Percentiles rank a stretch among this genome's conserved stretches.
Evolutionary conservation across 1,139 yeast species (phyloP).

Genomic region (Pichia kudriavzevii): DNA sequence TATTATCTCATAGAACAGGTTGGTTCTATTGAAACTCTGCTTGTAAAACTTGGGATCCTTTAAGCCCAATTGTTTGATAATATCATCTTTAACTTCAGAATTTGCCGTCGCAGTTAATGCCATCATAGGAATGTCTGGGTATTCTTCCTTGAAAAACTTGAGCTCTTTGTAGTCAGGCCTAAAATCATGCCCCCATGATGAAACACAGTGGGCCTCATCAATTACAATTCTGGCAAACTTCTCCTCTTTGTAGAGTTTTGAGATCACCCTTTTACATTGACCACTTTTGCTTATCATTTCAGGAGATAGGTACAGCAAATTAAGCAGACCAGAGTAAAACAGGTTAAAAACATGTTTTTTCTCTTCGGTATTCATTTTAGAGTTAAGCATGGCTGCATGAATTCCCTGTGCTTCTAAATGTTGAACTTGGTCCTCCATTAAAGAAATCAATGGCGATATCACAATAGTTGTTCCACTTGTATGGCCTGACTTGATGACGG

Average conservation of each 20-base stretch:
- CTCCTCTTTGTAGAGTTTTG: slow-evolving; percentile 44
- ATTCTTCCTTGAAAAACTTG: slow-evolving; percentile 61
- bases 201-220: slow-evolving; percentile 98
- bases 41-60: slow-evolving; percentile 46
- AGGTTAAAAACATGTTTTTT: slow-evolving; percentile 54
- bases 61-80: slow-evolving; percentile 63
- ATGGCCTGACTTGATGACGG: slow-evolving; percentile 64
- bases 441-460: slow-evolving; percentile 86
- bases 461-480: slow-evolving; percentile 86
- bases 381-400: slow-evolving; percentile 82
- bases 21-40: slow-evolving; percentile 86
- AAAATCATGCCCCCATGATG: slow-evolving; percentile 99
- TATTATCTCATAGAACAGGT: slow-evolving; percentile 70
- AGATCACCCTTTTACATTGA: slow-evolving; percentile 60
- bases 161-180: slow-evolving; percentile 90
- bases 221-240: slow-evolving; percentile 80
- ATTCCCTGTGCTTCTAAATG: slow-evolving; percentile 63
- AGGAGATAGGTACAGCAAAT: slow-evolving; percentile 84
- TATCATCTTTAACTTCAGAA: slow-evolving; percentile 82
- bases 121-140: slow-evolving; percentile 82
- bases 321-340: slow-evolving; percentile 59
- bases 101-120: slow-evolving; percentile 98
- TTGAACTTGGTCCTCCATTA: slow-evolving; percentile 96
- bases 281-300: slow-evolving; percentile 84
- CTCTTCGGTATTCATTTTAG: slow-evolving; percentile 61